Percentiles rank a stretch among this genome's conserved stretches.
phyloP scores from a whole-genome alignment of 2,329 filamentous ascomycete species.

The Pseudopithomyces maydicus region DNA sequence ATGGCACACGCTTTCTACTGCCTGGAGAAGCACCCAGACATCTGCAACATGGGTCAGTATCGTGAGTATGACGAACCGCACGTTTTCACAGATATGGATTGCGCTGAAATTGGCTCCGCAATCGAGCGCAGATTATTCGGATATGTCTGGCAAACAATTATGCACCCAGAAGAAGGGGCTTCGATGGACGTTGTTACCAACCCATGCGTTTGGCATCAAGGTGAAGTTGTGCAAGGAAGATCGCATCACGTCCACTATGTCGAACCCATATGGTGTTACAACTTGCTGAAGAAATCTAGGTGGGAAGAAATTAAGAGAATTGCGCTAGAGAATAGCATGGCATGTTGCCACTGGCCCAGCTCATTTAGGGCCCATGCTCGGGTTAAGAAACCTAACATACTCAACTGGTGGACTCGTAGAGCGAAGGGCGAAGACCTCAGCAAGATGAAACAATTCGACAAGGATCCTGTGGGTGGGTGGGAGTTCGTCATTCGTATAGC shows the following conservation, averaged over 20 bases:
- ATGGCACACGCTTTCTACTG: background rate
- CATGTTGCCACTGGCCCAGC: background rate
- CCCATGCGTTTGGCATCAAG: background rate
- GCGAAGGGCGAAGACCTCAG: too few relatives aligned
- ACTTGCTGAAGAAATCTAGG: background rate
- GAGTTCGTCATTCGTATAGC: too few relatives aligned
- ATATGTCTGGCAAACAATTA: background rate
- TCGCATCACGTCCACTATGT: background rate
- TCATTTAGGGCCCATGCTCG: too few relatives aligned
- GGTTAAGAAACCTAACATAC: too few relatives aligned
- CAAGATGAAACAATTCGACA: too few relatives aligned
- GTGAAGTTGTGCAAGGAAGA: background rate
- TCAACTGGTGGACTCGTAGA: too few relatives aligned
- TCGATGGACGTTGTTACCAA: background rate
- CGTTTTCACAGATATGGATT: background rate
- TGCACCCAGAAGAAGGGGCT: background rate
- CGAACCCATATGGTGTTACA: background rate
- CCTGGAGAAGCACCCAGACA: background rate
- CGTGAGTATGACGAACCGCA: background rate
- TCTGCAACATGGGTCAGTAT: background rate
- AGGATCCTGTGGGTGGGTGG: too few relatives aligned
- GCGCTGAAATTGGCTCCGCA: background rate
- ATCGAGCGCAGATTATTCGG: background rate
- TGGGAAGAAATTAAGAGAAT: background rate
- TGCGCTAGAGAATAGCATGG: background rate